These are phyloP conservation scores for Aspergillus wentii DNA, from an alignment of 495 filamentous ascomycete genomes.

Conservation along the genomic window DNA sequence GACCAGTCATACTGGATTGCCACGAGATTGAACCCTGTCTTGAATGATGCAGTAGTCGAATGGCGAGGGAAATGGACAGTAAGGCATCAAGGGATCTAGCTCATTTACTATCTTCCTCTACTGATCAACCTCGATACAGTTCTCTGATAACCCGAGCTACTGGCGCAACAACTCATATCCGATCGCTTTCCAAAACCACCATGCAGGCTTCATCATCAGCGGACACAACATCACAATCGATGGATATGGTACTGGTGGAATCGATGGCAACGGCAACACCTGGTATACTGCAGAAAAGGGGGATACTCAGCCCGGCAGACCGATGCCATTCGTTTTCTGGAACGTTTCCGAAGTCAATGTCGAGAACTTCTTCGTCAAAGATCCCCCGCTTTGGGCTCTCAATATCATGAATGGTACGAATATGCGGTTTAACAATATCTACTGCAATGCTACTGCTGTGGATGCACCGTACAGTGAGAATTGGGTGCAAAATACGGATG, in stretches of 20 bases:
- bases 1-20: constrained; percentile 46
- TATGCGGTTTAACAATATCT: constrained; percentile 49
- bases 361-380: constrained; percentile 47
- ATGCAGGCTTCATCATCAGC: constrained; percentile 45
- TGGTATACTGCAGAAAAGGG: constrained; percentile 47
- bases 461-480: constrained; percentile 48
- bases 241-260: constrained; percentile 45
- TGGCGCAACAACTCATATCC: constrained; percentile 53
- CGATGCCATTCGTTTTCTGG: constrained; percentile 60
- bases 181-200: constrained; percentile 53
- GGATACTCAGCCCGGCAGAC: constrained; percentile 42
- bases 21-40: constrained; percentile 41
- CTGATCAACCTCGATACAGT: constrained; percentile 14
- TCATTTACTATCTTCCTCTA: too few species aligned
- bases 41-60: constrained; percentile 39
- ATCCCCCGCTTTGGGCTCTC: constrained; percentile 49
- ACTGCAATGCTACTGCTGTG: constrained; percentile 43
- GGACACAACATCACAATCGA: constrained; percentile 47
- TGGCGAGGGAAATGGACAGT: constrained; percentile 44
- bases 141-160: constrained; percentile 47
- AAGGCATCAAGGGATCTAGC: too few species aligned
- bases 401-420: constrained; percentile 58
- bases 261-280: constrained; percentile 49
- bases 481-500: constrained; percentile 58
- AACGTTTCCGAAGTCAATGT: constrained; percentile 51